phyloP scores from a whole-genome alignment of 345 rosid genomes.

The Corchorus capsularis region DNA sequence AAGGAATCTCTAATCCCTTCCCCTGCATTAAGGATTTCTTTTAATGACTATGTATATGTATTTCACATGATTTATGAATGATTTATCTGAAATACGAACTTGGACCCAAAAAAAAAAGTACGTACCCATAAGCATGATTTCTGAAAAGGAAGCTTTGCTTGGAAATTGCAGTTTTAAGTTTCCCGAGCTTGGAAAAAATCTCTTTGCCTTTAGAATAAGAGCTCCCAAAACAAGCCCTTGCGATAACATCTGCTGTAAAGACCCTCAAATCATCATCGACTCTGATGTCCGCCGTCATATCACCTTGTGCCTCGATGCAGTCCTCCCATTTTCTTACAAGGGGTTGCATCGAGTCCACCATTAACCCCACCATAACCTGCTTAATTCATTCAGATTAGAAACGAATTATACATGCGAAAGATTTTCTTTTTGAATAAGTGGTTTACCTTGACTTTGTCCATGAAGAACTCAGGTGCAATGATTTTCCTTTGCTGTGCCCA shows the following conservation, averaged over 20 bases:
- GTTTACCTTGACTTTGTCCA: conserved; percentile 74
- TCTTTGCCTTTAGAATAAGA: conserved; percentile 50
- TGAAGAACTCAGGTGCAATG: conserved; percentile 74
- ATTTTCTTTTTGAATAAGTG: too few species aligned
- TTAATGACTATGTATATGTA: background rate
- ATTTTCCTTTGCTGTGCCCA: conserved; percentile 77
- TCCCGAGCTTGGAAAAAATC: conserved; percentile 50
- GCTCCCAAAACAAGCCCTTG: conserved; percentile 61
- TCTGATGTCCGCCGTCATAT: conserved; percentile 37
- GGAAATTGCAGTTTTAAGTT: conserved; percentile 43
- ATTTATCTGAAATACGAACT: background rate
- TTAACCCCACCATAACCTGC: conserved; percentile 68
- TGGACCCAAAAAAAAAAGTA: background rate
- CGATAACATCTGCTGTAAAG: conserved; percentile 55
- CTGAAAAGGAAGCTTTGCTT: conserved; percentile 33
- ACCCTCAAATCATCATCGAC: conserved; percentile 49
- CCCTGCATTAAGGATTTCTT: background rate
- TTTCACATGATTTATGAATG: background rate
- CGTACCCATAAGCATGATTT: conserved; percentile 27
- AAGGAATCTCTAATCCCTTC: background rate
- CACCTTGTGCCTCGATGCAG: conserved; percentile 31
- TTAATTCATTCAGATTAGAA: background rate
- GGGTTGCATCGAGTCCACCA: conserved; percentile 53
- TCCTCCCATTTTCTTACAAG: conserved; percentile 59
- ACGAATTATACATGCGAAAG: background rate